Evolutionary conservation across 2,329 filamentous ascomycete genomes (phyloP).

Genomic region (Botrytis sinoallii): DNA sequence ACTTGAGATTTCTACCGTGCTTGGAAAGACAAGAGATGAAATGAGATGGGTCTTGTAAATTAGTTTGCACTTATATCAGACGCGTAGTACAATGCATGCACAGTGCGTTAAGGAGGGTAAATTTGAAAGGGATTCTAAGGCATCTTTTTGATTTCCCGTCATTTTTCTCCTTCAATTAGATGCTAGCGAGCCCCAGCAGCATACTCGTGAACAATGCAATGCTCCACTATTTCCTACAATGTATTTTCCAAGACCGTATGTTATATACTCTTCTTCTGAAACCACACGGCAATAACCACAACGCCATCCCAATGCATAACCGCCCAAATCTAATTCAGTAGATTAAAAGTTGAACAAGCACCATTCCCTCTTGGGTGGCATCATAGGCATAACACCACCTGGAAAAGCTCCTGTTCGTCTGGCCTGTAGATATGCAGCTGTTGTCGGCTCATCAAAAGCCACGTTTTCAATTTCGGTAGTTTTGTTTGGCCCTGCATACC

Average conservation of each 20-base stretch:
- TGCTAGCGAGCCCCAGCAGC: neutral
- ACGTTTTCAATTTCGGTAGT: conserved; percentile 60
- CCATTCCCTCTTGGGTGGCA: conserved; percentile 77
- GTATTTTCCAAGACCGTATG: neutral
- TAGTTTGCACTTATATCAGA: neutral
- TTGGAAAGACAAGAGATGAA: neutral
- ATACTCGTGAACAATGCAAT: neutral
- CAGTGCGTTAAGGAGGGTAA: neutral
- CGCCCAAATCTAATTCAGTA: neutral
- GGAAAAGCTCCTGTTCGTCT: conserved; percentile 64
- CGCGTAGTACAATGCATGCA: neutral
- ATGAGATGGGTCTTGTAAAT: neutral
- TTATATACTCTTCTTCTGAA: neutral
- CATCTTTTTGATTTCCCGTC: neutral
- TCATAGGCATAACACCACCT: conserved; percentile 68
- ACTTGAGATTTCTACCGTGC: neutral
- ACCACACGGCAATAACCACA: conserved; percentile 2
- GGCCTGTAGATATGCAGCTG: conserved; percentile 63
- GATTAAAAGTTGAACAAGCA: conserved; percentile 68
- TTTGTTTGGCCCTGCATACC: conserved; percentile 60
- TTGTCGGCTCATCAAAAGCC: conserved; percentile 57
- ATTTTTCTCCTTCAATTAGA: neutral
- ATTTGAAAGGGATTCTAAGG: neutral
- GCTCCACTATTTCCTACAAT: neutral
- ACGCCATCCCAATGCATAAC: conserved; percentile 24